Evolutionary conservation across 805 yeast genomes (phyloP), one percentile per base, ranked within the genome.

Genomic region (Blastobotrys attinorum): DNA sequence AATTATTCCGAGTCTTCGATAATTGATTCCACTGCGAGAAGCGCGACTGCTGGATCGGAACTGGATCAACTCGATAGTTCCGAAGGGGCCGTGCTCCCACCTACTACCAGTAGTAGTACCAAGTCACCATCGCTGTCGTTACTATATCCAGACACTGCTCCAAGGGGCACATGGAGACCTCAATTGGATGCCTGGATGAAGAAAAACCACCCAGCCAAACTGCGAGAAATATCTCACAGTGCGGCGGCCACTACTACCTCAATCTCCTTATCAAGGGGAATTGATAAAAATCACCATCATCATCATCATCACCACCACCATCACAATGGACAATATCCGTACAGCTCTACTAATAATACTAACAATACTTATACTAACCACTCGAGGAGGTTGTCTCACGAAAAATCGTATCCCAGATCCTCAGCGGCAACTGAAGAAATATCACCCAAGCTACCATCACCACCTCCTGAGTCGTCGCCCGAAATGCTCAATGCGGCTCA

Each of bases 61-160:
- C n/a, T n/a, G n/a, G n/a, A n/a, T n/a, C n/a, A n/a, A n/a, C n/a
- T n/a, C n/a, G n/a, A n/a, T n/a, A n/a, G n/a, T n/a, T n/a, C n/a
- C n/a, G n/a, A n/a, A n/a, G n/a, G n/a, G n/a, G n/a, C n/a, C n/a
- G n/a, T n/a, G n/a, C n/a, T n/a, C n/a, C n/a, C n/a, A n/a, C n/a
- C n/a, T n/a, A n/a, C n/a, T n/a, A n/a, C n/a, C n/a, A n/a, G n/a
- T 4, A 16, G 4, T 8, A 20, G 36, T 4, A 17, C 36, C 36
- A 32, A 32, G 10, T 32, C 21, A 4, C 36, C 22, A 10, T 43
- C 49, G 3, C 31, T 55, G 16, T 56, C 61, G 31, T 48, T 63
- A 40, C 50, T 63, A 40, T 63, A 59, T 43, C 62, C 68, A 21
- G 68, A 63, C 48, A 63, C 67, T 13, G 67, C 67, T 3, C 66